Evolutionary conservation across 2,329 filamentous ascomycete genomes (phyloP).

Genomic region (Fusarium continuum): DNA sequence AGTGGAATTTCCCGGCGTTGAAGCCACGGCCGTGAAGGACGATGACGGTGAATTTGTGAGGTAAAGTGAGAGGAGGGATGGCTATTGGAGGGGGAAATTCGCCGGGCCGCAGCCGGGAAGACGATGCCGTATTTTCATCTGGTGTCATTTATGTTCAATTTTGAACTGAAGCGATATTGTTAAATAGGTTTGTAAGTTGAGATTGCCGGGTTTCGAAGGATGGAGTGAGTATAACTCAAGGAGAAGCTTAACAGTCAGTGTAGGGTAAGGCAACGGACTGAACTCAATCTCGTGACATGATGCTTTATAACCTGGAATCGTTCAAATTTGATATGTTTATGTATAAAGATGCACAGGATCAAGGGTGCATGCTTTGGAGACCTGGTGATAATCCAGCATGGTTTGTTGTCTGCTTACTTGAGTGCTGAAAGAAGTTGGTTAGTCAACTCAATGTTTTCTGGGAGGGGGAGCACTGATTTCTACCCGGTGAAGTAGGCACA

Average conservation of each 20-base stretch:
- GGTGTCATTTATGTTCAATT: neutral
- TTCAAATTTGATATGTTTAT: too few species aligned
- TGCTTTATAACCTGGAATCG: too few species aligned
- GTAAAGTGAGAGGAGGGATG: conserved; percentile 34
- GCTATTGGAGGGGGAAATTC: conserved; percentile 37
- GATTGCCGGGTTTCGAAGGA: neutral
- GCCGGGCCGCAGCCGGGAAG: conserved; percentile 21
- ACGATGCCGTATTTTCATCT: neutral
- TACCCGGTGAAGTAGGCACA: too few species aligned
- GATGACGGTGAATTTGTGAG: conserved; percentile 57
- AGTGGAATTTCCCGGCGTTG: conserved; percentile 52
- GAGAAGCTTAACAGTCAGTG: neutral
- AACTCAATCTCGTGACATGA: too few species aligned
- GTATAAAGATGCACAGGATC: too few species aligned
- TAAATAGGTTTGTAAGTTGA: neutral
- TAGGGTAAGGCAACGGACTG: too few species aligned
- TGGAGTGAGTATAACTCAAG: neutral
- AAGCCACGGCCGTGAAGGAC: conserved; percentile 61
- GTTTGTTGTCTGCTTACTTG: too few species aligned
- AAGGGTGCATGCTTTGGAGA: too few species aligned
- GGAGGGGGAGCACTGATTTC: too few species aligned
- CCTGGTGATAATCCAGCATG: too few species aligned
- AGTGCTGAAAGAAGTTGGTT: too few species aligned
- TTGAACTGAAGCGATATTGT: neutral
- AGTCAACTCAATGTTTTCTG: too few species aligned